Conservation (phyloP, 352 stramenopile species). For the Pythium volutum region DNA sequence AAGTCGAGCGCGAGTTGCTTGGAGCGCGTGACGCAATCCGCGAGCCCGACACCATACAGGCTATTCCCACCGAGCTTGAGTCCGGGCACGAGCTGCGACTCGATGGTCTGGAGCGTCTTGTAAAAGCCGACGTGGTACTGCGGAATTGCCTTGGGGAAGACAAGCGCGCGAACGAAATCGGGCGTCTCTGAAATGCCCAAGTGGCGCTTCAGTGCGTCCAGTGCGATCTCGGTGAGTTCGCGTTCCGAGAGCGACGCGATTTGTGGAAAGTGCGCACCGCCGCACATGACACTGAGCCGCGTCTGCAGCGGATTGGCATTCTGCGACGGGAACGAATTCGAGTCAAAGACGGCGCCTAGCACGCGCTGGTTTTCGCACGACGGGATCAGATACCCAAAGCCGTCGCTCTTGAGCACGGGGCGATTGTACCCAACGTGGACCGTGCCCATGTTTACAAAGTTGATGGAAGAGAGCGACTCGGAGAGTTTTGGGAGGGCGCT, state of each 20-base stretch:
- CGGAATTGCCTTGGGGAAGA: slow-evolving; percentile 67
- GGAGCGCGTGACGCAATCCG: slow-evolving; percentile 79
- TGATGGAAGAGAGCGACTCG: slow-evolving; percentile 52
- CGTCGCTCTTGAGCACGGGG: slow-evolving; percentile 52
- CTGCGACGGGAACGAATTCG: slow-evolving; percentile 85
- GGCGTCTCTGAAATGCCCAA: slow-evolving; percentile 58
- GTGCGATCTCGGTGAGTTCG: slow-evolving; percentile 57
- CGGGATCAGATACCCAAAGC: slow-evolving; percentile 86
- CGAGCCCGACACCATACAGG: slow-evolving; percentile 85
- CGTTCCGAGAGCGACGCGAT: slow-evolving; percentile 37
- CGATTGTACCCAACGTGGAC: slow-evolving; percentile 76
- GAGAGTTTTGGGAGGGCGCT: slow-evolving; percentile 44
- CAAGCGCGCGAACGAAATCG: slow-evolving; percentile 51
- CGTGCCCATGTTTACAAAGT: slow-evolving; percentile 81
- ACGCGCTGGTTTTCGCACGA: slow-evolving; percentile 65
- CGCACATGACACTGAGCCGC: slow-evolving; percentile 81
- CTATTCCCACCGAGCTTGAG: slow-evolving; percentile 78
- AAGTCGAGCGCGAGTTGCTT: slow-evolving; percentile 77
- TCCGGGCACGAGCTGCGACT: slow-evolving; percentile 47
- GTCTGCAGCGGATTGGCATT: slow-evolving; percentile 55
- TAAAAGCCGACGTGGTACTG: slow-evolving; percentile 85
- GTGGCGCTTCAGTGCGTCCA: slow-evolving; percentile 70
- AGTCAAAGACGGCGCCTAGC: slow-evolving; percentile 87
- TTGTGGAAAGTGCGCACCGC: slow-evolving; percentile 72
- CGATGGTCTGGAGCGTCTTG: slow-evolving; percentile 55